Evolutionary conservation across 352 stramenopile genomes (phyloP).

Genomic region (Globisporangium megalacanthum): DNA sequence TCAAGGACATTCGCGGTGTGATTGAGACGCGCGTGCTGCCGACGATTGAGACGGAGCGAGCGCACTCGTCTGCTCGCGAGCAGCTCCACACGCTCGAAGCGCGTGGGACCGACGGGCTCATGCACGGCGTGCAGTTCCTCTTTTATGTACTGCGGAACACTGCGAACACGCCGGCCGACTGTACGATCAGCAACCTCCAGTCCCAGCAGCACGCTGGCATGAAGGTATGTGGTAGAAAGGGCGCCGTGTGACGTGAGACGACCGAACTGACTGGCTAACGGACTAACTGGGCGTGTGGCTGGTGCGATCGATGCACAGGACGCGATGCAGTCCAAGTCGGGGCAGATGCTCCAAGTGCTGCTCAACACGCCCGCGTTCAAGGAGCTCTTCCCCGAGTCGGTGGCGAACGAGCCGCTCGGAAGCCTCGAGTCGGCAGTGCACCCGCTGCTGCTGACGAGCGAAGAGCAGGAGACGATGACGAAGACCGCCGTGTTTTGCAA

Average conservation of each 20-base stretch:
- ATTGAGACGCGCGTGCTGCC: conserved; percentile 73
- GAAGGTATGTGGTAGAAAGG: conserved; percentile 23
- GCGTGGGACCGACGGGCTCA: conserved; percentile 69
- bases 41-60: conserved; percentile 76
- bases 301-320: conserved; percentile 22
- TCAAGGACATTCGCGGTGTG: conserved; percentile 79
- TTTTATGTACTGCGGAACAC: conserved; percentile 85
- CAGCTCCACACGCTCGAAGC: conserved; percentile 77
- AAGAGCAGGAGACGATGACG: conserved; percentile 70
- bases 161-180: conserved; percentile 76
- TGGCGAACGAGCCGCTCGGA: conserved; percentile 24
- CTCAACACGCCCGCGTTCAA: conserved; percentile 81
- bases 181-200: conserved; percentile 80
- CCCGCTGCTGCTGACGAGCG: conserved; percentile 56
- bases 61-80: conserved; percentile 75
- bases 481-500: conserved; percentile 69
- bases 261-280: not conserved
- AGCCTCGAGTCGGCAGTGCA: conserved; percentile 33
- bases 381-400: conserved; percentile 51
- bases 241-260: not conserved
- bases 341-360: conserved; percentile 78
- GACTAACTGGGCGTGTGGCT: not conserved
- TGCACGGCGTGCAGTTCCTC: conserved; percentile 84
- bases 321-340: conserved; percentile 79
- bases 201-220: conserved; percentile 77